phyloP scores from a whole-genome alignment of 2,329 filamentous ascomycete genomes.

The Huntiella savannae region DNA sequence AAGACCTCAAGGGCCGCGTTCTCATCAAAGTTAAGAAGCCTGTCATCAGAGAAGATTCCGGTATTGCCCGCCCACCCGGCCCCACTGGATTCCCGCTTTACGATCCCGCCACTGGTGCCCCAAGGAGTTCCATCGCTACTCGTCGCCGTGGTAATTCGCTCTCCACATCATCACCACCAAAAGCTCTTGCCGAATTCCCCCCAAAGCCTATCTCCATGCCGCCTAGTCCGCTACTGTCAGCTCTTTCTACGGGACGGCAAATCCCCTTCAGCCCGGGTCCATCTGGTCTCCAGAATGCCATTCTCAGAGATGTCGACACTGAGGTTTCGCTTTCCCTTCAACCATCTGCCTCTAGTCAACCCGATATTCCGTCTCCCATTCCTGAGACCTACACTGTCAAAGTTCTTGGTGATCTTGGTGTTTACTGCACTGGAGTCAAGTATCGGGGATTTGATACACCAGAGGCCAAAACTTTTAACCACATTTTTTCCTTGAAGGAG shows the following conservation, averaged over 20 bases:
- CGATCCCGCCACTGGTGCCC: too few relatives aligned
- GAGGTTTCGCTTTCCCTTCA: constrained; percentile 33
- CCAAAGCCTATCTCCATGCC: constrained; percentile 33
- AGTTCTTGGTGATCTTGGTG: constrained; percentile 65
- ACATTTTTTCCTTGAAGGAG: constrained; percentile 91
- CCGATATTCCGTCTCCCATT: too few relatives aligned
- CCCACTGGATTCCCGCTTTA: too few relatives aligned
- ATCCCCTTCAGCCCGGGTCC: not conserved
- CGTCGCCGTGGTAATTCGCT: constrained; percentile 49
- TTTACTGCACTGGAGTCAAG: constrained; percentile 57
- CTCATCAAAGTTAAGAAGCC: constrained; percentile 90
- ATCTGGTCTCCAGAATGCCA: constrained; percentile 12
- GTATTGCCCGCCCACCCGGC: too few relatives aligned
- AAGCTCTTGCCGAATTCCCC: constrained; percentile 34
- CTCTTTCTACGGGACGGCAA: constrained; percentile 13
- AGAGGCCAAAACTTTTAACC: constrained; percentile 75
- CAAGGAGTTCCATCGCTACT: not conserved
- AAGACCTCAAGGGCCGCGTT: constrained; percentile 65
- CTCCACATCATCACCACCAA: constrained; percentile 39
- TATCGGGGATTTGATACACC: constrained; percentile 61
- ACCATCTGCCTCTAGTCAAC: too few relatives aligned
- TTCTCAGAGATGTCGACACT: constrained; percentile 44
- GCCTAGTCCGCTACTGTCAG: constrained; percentile 33
- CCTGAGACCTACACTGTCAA: constrained; percentile 71
- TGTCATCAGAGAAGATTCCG: constrained; percentile 23